phyloP scores from a whole-genome alignment of 2,329 filamentous ascomycete genomes.

The Colletotrichum viniferum region DNA sequence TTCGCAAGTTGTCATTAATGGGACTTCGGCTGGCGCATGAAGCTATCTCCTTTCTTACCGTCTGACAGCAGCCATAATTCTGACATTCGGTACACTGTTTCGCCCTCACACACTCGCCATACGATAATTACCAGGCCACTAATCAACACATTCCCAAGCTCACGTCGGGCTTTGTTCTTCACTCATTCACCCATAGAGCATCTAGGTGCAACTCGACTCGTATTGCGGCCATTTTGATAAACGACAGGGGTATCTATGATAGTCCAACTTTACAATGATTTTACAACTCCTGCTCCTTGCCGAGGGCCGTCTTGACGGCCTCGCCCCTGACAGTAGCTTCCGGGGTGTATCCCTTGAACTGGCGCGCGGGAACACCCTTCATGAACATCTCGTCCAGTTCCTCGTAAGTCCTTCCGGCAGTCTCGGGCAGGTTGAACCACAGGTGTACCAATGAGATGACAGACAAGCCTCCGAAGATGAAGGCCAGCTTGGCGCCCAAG shows the following conservation, averaged over 20 bases:
- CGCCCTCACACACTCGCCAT: too few relatives aligned
- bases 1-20: neutral
- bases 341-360: constrained; percentile 27
- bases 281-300: constrained; percentile 2
- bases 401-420: constrained; percentile 27
- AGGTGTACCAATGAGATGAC: constrained; percentile 35
- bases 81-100: neutral
- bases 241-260: neutral
- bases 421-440: constrained; percentile 41
- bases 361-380: constrained; percentile 26
- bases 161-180: neutral
- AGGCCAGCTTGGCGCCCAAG: constrained; percentile 42
- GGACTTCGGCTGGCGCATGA: neutral
- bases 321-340: constrained; percentile 14
- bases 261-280: neutral
- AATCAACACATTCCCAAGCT: neutral
- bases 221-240: neutral
- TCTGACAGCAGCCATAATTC: neutral
- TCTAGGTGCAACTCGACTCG: neutral
- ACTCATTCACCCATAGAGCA: fast-evolving
- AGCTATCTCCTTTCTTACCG: neutral
- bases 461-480: constrained; percentile 41
- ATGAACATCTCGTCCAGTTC: constrained; percentile 31
- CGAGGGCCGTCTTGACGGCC: constrained; percentile 1
- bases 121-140: too few relatives aligned